A percentile compares a stretch with the other conserved stretches of the same genome.
phyloP scores from a whole-genome alignment of 371 early-diverging fungal species.

The Dinochytrium kinnereticum region DNA sequence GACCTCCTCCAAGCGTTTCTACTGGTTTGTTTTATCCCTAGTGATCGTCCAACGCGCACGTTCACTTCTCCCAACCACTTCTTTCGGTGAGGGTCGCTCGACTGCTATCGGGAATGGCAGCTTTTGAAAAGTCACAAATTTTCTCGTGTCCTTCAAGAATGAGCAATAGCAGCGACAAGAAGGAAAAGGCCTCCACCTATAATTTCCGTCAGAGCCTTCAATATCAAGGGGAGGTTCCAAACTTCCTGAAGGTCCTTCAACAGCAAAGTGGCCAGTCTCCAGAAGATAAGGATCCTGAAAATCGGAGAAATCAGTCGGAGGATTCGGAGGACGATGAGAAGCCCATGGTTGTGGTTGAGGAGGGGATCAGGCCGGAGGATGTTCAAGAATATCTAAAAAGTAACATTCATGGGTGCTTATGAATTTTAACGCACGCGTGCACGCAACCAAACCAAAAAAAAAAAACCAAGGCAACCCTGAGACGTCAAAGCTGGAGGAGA shows the following conservation, averaged over 20 bases:
- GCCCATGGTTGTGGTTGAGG: not conserved
- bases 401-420: not conserved
- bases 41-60: too few species aligned
- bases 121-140: too few species aligned
- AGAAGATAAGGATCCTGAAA: not conserved
- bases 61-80: too few species aligned
- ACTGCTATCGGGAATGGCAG: too few species aligned
- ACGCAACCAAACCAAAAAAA: too few species aligned
- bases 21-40: too few species aligned
- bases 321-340: not conserved
- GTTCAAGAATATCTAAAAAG: not conserved
- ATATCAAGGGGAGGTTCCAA: not conserved
- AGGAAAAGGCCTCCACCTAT: too few species aligned
- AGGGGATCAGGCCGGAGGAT: not conserved
- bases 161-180: too few species aligned
- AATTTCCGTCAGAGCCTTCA: slow-evolving; percentile 7
- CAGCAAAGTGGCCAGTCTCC: not conserved
- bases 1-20: too few species aligned
- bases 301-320: not conserved
- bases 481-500: not conserved
- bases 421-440: not conserved
- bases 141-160: too few species aligned
- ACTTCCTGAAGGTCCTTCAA: not conserved
- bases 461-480: slow-evolving; percentile 16
- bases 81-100: too few species aligned